phyloP scores from a whole-genome alignment of 192 early-diverging fungal genomes.

The Coemansia sp. region DNA sequence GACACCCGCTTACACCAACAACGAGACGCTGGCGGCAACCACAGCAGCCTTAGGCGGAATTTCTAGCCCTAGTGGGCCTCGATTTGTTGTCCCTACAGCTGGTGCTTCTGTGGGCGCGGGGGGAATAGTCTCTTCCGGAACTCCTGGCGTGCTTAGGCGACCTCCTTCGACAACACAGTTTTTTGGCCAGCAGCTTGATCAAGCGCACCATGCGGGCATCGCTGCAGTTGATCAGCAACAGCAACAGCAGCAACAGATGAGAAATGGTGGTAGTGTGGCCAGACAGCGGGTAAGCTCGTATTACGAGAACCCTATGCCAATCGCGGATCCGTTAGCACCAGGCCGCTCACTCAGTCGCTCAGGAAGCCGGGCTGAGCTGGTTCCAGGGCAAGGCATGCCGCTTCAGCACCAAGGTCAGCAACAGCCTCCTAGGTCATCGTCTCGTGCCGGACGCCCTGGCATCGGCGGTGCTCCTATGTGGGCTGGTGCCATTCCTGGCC shows the following conservation, averaged over 20 bases:
- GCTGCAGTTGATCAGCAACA: conserved; percentile 17
- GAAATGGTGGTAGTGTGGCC: conserved; percentile 18
- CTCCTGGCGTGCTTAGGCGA: conserved; percentile 27
- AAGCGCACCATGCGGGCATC: conserved; percentile 10
- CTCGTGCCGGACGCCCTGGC: conserved; percentile 31
- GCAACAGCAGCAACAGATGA: conserved; percentile 20
- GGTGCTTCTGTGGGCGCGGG: conserved; percentile 13
- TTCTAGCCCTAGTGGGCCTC: conserved; percentile 26
- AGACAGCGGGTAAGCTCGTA: conserved; percentile 42
- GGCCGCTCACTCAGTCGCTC: conserved; percentile 39
- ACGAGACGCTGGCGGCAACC: conserved; percentile 12
- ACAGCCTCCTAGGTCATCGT: conserved; percentile 28
- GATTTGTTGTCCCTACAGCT: conserved; percentile 29
- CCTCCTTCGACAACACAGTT: conserved; percentile 45
- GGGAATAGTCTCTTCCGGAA: conserved; percentile 13
- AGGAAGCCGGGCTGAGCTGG: conserved; percentile 43
- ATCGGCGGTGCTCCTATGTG: conserved; percentile 27
- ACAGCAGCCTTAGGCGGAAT: conserved; percentile 4
- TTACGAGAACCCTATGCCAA: conserved; percentile 30
- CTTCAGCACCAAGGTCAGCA: conserved; percentile 23
- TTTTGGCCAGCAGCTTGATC: conserved; percentile 17
- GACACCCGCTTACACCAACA: conserved; percentile 13
- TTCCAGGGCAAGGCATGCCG: conserved; percentile 5
- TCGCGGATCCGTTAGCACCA: conserved; percentile 27
- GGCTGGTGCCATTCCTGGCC: conserved; percentile 26